Percentiles rank a stretch among this genome's conserved stretches.
These are phyloP conservation scores for Termitomyces sp. DNA, from an alignment of 768 basidiomycete genomes.

Conservation along the genomic window DNA sequence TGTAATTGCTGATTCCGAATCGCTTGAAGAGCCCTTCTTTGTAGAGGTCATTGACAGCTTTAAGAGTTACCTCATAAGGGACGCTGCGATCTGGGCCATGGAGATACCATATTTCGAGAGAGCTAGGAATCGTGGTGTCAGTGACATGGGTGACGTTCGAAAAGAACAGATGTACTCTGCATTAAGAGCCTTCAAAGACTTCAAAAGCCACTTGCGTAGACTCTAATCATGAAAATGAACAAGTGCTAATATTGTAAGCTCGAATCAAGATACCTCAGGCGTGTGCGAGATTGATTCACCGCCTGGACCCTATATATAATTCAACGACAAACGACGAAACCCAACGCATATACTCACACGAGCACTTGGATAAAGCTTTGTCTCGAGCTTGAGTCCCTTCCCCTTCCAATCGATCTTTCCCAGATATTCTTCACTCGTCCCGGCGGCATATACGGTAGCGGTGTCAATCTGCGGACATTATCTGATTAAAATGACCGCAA, in stretches of 20 bases:
- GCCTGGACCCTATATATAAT: background rate
- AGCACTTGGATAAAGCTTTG: conserved; percentile 49
- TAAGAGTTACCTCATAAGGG: conserved; percentile 53
- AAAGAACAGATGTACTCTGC: conserved; percentile 35
- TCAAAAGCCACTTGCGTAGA: conserved; percentile 42
- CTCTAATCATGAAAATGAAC: conserved; percentile 25
- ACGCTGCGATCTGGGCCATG: conserved; percentile 59
- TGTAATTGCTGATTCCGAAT: conserved; percentile 64
- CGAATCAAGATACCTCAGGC: conserved; percentile 24
- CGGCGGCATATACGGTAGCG: conserved; percentile 32
- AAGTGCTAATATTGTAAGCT: too few species aligned
- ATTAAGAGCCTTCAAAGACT: conserved; percentile 43
- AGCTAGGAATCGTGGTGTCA: conserved; percentile 30
- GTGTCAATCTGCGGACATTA: conserved; percentile 16
- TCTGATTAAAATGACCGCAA: background rate
- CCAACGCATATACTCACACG: conserved; percentile 15
- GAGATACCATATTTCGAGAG: conserved; percentile 51
- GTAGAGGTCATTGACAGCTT: conserved; percentile 51
- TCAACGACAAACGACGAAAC: background rate
- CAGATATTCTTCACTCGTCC: conserved; percentile 56
- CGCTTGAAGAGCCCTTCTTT: conserved; percentile 57
- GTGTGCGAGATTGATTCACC: conserved; percentile 23
- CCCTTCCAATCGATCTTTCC: conserved; percentile 47
- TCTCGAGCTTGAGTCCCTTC: conserved; percentile 53
- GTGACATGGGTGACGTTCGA: background rate